Base-by-base conservation (phyloP, 164 flowering plant genomes). In the Buxus sempervirens region DNA sequence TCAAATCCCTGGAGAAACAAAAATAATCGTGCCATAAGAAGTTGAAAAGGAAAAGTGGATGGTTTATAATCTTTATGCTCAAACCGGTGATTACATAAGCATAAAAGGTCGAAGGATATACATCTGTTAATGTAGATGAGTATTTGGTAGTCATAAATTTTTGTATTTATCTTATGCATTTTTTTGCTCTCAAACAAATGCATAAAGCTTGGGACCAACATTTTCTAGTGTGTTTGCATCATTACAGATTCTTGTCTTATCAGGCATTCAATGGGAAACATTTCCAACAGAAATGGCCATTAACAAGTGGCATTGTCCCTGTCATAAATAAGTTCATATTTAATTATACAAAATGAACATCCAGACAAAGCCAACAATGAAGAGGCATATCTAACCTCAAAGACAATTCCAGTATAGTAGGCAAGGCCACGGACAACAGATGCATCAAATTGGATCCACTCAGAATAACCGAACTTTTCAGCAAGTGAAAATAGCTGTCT, bases 371-470 rank as follows among this genome's bases (percentile, higher is more conserved):
- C 14, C 15, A 32, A 23, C 13, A 25, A 27, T 12, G 56, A n/a
- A 54, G 49, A n/a, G 23, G 54, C 32, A 38, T 67, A 65, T 60
- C 79, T 59, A 69, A 93, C 98, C 98, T 94, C 99, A 75, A 95
- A 95, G 12, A 92, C 97, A 64, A 90, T 82, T 65, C 97, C 97
- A 66, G 99, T 95, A 77, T 92, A 95, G 79, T 95, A 95, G 54
- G 99, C 92, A 73, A 95, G 91, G 24, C 99, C 97, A 60, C 97
- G 94, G 26, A 94, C 97, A 77, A 95, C 74, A 63, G 97, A 95
- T 65, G 97, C 98, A 84, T 91, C 98, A 86, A 95, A 89, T 65
- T 90, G 93, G 72, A 95, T 89, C 99, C 99, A 95, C 25, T 92
- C 89, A 57, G 94, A 86, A 72, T 83, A 95, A 62, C 97, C 99